These are phyloP conservation scores for Quercus rubra DNA, from an alignment of 306 rosid species.

Conservation along the genomic window DNA sequence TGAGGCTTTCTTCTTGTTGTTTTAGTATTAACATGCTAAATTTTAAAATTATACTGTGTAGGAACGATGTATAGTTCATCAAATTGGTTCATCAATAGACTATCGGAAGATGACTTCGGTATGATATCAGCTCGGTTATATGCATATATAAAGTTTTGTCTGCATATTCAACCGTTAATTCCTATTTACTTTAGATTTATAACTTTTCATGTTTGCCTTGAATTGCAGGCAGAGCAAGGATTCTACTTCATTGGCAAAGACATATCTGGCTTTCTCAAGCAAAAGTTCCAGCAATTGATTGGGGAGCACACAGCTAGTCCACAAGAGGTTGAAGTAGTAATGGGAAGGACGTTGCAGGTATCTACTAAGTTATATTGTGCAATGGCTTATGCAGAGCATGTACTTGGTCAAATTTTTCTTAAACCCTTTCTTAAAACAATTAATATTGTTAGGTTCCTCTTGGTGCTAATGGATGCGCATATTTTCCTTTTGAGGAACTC, in stretches of 20 bases:
- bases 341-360: constrained; percentile 88
- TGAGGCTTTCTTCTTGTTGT: not conserved
- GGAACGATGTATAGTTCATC: constrained; percentile 85
- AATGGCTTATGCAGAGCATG: not conserved
- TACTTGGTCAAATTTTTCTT: not conserved
- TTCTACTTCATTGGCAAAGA: constrained; percentile 78
- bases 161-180: not conserved
- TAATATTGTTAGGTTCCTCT: constrained; percentile 55
- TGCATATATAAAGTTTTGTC: not conserved
- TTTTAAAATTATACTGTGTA: constrained; percentile 30
- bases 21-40: constrained; percentile 15
- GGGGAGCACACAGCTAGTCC: constrained; percentile 57
- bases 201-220: constrained; percentile 24
- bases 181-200: constrained; percentile 6
- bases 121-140: constrained; percentile 11
- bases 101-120: constrained; percentile 95
- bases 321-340: constrained; percentile 80
- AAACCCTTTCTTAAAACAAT: constrained; percentile 10
- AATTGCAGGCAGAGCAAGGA: constrained; percentile 73
- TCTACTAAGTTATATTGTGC: constrained; percentile 13
- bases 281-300: constrained; percentile 67
- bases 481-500: constrained; percentile 82
- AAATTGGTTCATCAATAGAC: constrained; percentile 86
- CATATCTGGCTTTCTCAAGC: constrained; percentile 50
- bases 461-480: constrained; percentile 90